Percentiles rank a stretch among this genome's conserved stretches.
Evolutionary conservation across 495 filamentous ascomycete genomes (phyloP).

Genomic region (Apiosordaria backusii): DNA sequence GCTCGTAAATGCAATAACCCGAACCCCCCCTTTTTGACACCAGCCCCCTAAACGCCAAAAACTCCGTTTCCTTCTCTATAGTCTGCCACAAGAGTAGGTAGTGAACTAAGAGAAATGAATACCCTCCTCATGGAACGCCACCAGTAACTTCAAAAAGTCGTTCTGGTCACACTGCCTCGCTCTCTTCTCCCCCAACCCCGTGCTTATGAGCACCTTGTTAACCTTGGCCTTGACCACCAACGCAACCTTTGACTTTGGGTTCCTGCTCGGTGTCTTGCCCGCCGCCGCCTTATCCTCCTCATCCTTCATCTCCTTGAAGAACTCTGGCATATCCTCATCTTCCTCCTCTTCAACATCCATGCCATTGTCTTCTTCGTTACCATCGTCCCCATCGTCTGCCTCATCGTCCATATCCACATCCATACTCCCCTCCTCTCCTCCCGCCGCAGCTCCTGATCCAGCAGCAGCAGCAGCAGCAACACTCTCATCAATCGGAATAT

Average conservation of each 20-base stretch:
- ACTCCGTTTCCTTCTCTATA: not conserved
- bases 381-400: constrained; percentile 51
- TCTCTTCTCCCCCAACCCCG: constrained; percentile 72
- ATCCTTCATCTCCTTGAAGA: constrained; percentile 63
- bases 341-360: constrained; percentile 46
- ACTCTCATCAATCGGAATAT: constrained; percentile 72
- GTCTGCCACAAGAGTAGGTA: no score
- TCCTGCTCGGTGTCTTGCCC: constrained; percentile 46
- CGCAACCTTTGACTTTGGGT: constrained; percentile 67
- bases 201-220: constrained; percentile 71
- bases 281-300: constrained; percentile 43
- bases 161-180: constrained; percentile 85
- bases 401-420: constrained; percentile 53
- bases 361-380: constrained; percentile 37
- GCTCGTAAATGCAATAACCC: not conserved
- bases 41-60: not conserved
- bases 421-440: constrained; percentile 50
- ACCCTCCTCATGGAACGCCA: constrained; percentile 75
- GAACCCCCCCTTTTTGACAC: not conserved
- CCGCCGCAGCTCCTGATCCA: not conserved
- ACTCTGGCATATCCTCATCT: constrained; percentile 57
- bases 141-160: constrained; percentile 66
- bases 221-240: constrained; percentile 79
- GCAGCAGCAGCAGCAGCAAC: constrained; percentile 51
- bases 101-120: constrained; percentile 76